phyloP scores from a whole-genome alignment of 2,329 filamentous ascomycete species.

The Fusarium nygamai region DNA sequence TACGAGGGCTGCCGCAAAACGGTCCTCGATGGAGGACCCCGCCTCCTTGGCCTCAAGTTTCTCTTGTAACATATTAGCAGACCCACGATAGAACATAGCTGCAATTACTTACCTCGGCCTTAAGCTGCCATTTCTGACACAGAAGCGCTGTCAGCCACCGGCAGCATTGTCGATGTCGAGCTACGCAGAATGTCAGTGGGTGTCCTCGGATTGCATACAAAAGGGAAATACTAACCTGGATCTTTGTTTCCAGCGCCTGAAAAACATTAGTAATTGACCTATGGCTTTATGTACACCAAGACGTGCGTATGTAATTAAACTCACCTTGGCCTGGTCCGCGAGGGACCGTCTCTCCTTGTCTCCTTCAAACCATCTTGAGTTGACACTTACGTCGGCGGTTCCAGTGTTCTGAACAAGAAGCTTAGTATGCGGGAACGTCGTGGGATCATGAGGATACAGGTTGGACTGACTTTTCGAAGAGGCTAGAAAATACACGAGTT shows the following conservation, averaged over 20 bases:
- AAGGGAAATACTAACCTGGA: background rate
- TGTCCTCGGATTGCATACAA: background rate
- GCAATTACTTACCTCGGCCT: fast-evolving
- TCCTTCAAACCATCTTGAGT: too few species aligned
- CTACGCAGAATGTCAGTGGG: background rate
- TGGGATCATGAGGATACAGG: background rate
- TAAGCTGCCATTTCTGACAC: fast-evolving
- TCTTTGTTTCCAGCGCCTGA: fast-evolving
- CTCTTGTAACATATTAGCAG: background rate
- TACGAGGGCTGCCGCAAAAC: background rate
- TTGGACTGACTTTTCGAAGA: fast-evolving
- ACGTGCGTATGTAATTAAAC: background rate
- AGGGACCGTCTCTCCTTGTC: fast-evolving
- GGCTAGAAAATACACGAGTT: background rate
- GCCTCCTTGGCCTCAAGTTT: background rate
- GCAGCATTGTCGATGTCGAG: fast-evolving
- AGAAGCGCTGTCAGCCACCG: background rate
- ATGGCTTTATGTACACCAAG: background rate
- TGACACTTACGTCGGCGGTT: fast-evolving
- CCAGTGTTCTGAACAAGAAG: fast-evolving
- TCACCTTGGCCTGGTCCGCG: fast-evolving
- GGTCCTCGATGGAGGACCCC: background rate
- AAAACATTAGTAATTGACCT: background rate
- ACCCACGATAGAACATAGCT: background rate
- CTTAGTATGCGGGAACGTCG: fast-evolving